These are phyloP conservation scores for Aureobasidium subglaciale DNA, from an alignment of 2,329 filamentous ascomycete genomes.

Conservation along the genomic window DNA sequence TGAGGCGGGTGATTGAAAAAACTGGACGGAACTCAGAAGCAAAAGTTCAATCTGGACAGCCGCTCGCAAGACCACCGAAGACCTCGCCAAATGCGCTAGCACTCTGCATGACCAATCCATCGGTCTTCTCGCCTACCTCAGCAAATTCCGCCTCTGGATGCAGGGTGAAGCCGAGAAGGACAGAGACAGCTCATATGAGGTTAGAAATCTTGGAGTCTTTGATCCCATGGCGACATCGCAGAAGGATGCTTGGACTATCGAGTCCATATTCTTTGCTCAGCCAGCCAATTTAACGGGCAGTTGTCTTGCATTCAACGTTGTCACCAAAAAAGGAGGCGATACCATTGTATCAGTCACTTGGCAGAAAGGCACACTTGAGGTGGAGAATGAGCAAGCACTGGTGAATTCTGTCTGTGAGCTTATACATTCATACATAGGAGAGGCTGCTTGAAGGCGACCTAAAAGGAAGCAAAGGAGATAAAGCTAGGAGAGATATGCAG, in stretches of 20 bases:
- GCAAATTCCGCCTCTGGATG: slow-evolving; percentile 36
- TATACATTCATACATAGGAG: background rate
- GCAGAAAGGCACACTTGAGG: slow-evolving; percentile 36
- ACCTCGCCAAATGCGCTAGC: slow-evolving; percentile 27
- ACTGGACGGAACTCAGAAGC: slow-evolving; percentile 9
- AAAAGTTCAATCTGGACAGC: slow-evolving; percentile 26
- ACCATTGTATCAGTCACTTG: slow-evolving; percentile 37
- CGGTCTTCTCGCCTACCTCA: slow-evolving; percentile 37
- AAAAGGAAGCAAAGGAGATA: too few species aligned
- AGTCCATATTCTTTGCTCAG: slow-evolving; percentile 38
- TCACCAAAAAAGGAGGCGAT: slow-evolving; percentile 34
- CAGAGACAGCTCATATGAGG: slow-evolving; percentile 38
- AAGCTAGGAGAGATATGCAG: too few species aligned
- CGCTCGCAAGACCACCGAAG: slow-evolving; percentile 27
- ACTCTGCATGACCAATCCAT: slow-evolving; percentile 35
- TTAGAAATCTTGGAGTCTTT: slow-evolving; percentile 41
- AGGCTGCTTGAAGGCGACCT: too few species aligned
- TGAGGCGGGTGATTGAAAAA: slow-evolving; percentile 13
- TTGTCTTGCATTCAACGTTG: slow-evolving; percentile 36
- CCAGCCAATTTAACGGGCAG: slow-evolving; percentile 34
- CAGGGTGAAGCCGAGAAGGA: slow-evolving; percentile 31
- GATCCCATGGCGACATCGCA: slow-evolving; percentile 17
- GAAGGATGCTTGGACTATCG: slow-evolving; percentile 22
- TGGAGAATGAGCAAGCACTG: slow-evolving; percentile 26
- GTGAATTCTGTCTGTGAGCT: slow-evolving; percentile 19